Evolutionary conservation across 2,329 filamentous ascomycete genomes (phyloP).

Genomic region (Leptosphaerulina australis): DNA sequence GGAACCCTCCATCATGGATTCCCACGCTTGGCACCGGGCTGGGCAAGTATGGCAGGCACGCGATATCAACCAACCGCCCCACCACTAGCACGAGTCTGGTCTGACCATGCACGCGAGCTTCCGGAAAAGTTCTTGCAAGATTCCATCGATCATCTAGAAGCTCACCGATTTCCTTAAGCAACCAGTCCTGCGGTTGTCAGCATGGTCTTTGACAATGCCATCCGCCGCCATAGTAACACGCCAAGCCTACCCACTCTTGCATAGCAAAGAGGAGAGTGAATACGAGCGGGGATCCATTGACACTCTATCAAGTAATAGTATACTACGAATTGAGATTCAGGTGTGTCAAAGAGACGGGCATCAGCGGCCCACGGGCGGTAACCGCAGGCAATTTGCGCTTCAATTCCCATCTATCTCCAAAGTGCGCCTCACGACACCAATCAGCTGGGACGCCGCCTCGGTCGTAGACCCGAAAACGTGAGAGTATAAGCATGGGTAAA

Average conservation of each 20-base stretch:
- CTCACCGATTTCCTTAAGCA: slow-evolving; percentile 2
- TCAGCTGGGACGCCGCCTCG: slow-evolving; percentile 7
- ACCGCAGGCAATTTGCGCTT: slow-evolving; percentile 8
- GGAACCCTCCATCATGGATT: neutral
- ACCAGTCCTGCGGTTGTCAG: neutral
- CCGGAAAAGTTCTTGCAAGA: slow-evolving; percentile 8
- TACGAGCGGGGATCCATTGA: slow-evolving; percentile 5
- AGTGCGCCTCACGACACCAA: slow-evolving; percentile 7
- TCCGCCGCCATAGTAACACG: slow-evolving; percentile 7
- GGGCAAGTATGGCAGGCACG: slow-evolving; percentile 7
- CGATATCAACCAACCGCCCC: neutral
- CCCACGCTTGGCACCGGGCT: slow-evolving; percentile 10
- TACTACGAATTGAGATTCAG: neutral
- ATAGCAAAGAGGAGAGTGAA: slow-evolving; percentile 1
- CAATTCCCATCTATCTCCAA: slow-evolving; percentile 4
- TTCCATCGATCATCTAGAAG: slow-evolving; percentile 2
- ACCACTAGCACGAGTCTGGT: slow-evolving; percentile 9
- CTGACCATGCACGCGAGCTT: slow-evolving; percentile 11
- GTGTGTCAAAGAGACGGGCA: slow-evolving; percentile 10
- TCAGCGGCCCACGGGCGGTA: slow-evolving; percentile 12
- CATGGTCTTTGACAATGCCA: slow-evolving; percentile 4
- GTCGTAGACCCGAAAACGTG: slow-evolving; percentile 19
- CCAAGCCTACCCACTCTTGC: slow-evolving; percentile 10
- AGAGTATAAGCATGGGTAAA: slow-evolving; percentile 26
- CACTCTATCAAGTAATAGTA: slow-evolving; percentile 2